These are phyloP conservation scores for Trypanosoma conorhini DNA, from an alignment of 208 protist species.

Conservation along the genomic window DNA sequence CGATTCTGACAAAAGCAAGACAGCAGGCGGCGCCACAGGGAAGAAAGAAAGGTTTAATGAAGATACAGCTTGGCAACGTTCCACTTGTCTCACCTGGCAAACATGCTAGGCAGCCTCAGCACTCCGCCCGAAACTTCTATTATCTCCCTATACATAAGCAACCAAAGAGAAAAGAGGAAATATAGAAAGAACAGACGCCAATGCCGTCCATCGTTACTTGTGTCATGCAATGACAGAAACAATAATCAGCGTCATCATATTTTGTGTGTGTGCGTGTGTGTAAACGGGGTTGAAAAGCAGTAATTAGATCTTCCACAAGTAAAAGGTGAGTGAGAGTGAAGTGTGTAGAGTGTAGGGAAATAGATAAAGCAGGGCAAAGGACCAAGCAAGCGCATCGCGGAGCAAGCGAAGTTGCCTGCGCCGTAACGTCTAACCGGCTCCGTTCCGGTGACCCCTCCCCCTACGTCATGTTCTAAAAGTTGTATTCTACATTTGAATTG, in stretches of 20 bases:
- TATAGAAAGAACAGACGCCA: constrained; percentile 20
- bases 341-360: neutral
- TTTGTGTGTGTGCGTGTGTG: neutral
- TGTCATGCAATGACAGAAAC: neutral
- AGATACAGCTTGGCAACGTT: too few species aligned
- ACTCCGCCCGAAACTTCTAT: neutral
- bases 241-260: neutral
- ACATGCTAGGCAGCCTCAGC: neutral
- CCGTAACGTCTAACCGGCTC: neutral
- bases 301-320: neutral
- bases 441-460: neutral
- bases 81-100: neutral
- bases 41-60: too few species aligned
- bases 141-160: neutral
- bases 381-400: neutral
- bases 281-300: neutral
- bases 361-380: neutral
- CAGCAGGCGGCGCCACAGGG: neutral
- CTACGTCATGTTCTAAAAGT: neutral
- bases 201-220: neutral
- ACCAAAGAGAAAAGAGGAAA: constrained; percentile 14
- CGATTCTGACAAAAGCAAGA: neutral
- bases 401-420: neutral
- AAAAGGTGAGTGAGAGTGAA: neutral
- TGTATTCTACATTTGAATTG: neutral